phyloP scores from a whole-genome alignment of 2,329 filamentous ascomycete genomes.

The Xylaria sp. region DNA sequence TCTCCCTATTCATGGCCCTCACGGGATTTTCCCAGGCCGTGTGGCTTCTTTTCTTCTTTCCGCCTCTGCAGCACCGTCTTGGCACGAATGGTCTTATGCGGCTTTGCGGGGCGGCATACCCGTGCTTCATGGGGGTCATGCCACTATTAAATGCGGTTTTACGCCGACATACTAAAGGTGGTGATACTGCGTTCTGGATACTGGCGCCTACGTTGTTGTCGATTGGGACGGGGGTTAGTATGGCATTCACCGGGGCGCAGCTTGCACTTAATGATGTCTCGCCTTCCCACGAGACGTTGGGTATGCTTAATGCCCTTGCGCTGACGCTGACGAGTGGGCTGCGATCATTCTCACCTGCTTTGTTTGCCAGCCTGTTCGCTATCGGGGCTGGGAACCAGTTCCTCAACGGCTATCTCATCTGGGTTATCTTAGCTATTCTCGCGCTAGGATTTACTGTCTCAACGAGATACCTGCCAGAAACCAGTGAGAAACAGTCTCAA shows the following conservation, averaged over 20 bases:
- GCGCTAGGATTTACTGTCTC: slow-evolving; percentile 37
- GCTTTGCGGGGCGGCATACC: slow-evolving; percentile 67
- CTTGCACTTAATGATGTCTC: slow-evolving; percentile 79
- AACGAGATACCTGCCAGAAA: slow-evolving; percentile 20
- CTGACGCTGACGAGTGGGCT: slow-evolving; percentile 70
- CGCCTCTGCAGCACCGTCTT: slow-evolving; percentile 70
- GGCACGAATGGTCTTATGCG: slow-evolving; percentile 75
- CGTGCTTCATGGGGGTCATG: slow-evolving; percentile 67
- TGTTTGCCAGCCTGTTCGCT: slow-evolving; percentile 75
- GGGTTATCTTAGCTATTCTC: slow-evolving; percentile 64
- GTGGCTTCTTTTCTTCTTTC: slow-evolving; percentile 78
- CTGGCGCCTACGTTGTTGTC: slow-evolving; percentile 56
- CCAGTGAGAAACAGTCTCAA: slow-evolving; percentile 12
- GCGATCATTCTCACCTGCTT: slow-evolving; percentile 72
- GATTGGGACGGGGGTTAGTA: slow-evolving; percentile 71
- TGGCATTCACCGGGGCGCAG: slow-evolving; percentile 77
- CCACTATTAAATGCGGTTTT: slow-evolving; percentile 69
- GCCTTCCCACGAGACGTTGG: slow-evolving; percentile 71
- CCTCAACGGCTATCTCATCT: slow-evolving; percentile 72
- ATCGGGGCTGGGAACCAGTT: slow-evolving; percentile 70
- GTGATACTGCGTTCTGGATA: slow-evolving; percentile 66
- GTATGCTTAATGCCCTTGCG: slow-evolving; percentile 75
- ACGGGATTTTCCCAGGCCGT: slow-evolving; percentile 73
- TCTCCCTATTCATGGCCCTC: slow-evolving; percentile 72
- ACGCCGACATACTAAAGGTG: slow-evolving; percentile 52